A percentile compares a stretch with the other conserved stretches of the same genome.
Evolutionary conservation across 192 early-diverging fungal genomes (phyloP).

Genomic region (Backusella parvicylindrica): DNA sequence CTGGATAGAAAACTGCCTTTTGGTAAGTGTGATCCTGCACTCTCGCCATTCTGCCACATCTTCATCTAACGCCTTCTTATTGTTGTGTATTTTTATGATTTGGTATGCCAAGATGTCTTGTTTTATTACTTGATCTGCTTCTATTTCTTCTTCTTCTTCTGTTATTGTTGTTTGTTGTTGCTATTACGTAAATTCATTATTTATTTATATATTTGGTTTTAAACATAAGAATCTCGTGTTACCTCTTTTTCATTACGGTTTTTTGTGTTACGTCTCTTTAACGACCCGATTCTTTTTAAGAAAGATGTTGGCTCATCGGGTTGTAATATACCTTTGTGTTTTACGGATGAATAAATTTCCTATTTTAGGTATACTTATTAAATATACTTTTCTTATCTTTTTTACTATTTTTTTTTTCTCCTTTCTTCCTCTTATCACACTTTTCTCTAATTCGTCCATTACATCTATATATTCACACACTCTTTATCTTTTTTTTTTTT

Average conservation of each 20-base stretch:
- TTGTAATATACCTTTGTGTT: conserved; percentile 2
- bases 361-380: not conserved
- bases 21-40: conserved; percentile 6
- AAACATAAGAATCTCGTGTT: not conserved
- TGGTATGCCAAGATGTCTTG: not conserved
- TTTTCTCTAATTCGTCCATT: not conserved
- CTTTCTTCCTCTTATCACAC: not conserved
- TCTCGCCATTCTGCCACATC: not conserved
- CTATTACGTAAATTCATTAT: not conserved
- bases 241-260: not conserved
- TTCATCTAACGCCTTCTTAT: not conserved
- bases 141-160: not conserved
- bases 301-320: conserved; percentile 2
- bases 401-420: not conserved
- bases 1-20: not conserved
- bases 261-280: conserved; percentile 2
- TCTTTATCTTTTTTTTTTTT: too few species aligned
- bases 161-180: not conserved
- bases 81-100: not conserved
- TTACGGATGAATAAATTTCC: conserved; percentile 14
- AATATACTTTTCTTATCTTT: not conserved
- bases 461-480: not conserved
- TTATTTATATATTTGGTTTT: not conserved
- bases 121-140: not conserved
- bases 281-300: conserved; percentile 13